Base-by-base conservation (phyloP, 2,329 filamentous ascomycete genomes). In the Nothophaeocryptopus gaeumannii region DNA sequence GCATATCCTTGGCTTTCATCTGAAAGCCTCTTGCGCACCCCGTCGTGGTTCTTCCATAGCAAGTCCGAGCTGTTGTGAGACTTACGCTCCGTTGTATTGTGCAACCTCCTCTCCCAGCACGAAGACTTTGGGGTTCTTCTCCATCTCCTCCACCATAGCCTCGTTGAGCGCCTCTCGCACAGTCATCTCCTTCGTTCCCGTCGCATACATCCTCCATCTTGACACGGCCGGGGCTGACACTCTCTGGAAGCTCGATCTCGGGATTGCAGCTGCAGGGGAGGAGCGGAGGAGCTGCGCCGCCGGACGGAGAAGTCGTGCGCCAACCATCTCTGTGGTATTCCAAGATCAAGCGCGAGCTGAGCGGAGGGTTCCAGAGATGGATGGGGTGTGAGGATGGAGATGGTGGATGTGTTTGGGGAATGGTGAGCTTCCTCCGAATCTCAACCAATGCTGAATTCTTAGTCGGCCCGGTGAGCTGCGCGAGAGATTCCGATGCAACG, bases 161-260 rank as follows among this genome's bases (percentile, higher is more conserved):
- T 99, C 92, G 73, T 99, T 99, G 69, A 99, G 79, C 53, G 93
- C 93, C 71, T 99, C 93, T 77, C 93, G 84, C 67, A 99, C 93
- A 38, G 93, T 96, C 77, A 96, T 90, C 71, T 96, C 89, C 80
- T 96, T 96, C 66, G 78, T 76, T 59, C 85, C 86, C 10, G 78
- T 76, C 34, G 81, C 81, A 74, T 84, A 84, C 60, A 72, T 72
- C 65, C 81, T 71, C 60, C 65, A 70, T 67, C 68, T 68, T 67
- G 70, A 60, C 53, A 73, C 70, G 43, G 74, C 70, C 47, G 77
- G 74, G 53, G 72, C 68, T 59, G 74, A 70, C 54, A 73, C 68
- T 54, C 74, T 70, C 53, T 74, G 74, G 63, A 78, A 76, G 68
- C 74, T 73, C 63, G 75, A 74, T 69, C 80, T 77, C 64, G 76